Conservation (phyloP, 2,329 filamentous ascomycete genomes). For the Pyrenochaeta sp. region DNA sequence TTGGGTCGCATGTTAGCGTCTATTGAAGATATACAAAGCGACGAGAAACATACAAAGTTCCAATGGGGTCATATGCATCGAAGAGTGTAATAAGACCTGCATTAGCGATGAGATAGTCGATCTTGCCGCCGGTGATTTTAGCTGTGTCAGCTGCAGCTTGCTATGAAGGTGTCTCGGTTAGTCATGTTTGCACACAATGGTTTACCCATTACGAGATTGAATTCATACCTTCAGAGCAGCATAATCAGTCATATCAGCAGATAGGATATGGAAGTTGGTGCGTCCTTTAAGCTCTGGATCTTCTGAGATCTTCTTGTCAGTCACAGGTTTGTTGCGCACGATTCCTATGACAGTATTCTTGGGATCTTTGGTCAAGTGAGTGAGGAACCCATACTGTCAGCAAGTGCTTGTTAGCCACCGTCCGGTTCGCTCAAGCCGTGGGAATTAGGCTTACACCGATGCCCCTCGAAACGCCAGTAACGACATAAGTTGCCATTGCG, state of each 20-base stretch:
- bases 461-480: too few relatives aligned
- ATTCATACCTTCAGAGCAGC: too few relatives aligned
- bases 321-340: constrained; percentile 34
- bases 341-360: constrained; percentile 45
- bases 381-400: background rate
- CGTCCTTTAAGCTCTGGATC: constrained; percentile 8
- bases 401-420: too few relatives aligned
- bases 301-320: constrained; percentile 9
- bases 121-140: constrained; percentile 43
- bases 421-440: too few relatives aligned
- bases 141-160: constrained; percentile 40
- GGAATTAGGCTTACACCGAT: too few relatives aligned
- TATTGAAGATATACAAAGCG: too few relatives aligned
- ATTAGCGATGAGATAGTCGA: constrained; percentile 57
- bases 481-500: too few relatives aligned
- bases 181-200: constrained; percentile 49
- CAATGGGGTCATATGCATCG: constrained; percentile 16
- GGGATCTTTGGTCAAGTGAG: constrained; percentile 5
- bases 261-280: constrained; percentile 50
- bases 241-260: too few relatives aligned
- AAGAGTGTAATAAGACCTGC: constrained; percentile 37
- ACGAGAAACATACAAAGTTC: constrained; percentile 12
- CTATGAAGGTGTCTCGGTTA: constrained; percentile 42
- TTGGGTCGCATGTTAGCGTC: too few relatives aligned
- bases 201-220: too few relatives aligned